phyloP scores from a whole-genome alignment of 2,329 filamentous ascomycete genomes.

The Xylariomycetidae sp. region DNA sequence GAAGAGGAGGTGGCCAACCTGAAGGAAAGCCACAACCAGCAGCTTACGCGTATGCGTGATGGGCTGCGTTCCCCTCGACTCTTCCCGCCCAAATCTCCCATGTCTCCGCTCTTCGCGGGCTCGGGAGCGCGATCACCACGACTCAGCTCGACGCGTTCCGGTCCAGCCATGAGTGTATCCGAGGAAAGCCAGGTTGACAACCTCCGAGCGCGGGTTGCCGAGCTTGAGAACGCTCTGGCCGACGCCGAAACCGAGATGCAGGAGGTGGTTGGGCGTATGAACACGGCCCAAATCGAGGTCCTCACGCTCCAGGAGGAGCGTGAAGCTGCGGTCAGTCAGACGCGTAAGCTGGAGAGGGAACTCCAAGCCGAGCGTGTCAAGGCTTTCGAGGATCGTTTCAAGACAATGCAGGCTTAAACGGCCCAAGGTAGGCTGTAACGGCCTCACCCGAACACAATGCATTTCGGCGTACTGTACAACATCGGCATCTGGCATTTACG shows the following conservation, averaged over 20 bases:
- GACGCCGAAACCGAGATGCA: conserved; percentile 79
- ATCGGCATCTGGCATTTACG: too few relatives aligned
- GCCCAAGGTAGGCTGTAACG: too few relatives aligned
- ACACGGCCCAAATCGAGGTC: conserved; percentile 75
- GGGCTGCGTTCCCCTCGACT: conserved; percentile 38
- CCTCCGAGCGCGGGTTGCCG: conserved; percentile 71
- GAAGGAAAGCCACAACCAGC: conserved; percentile 68
- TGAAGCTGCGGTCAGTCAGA: conserved; percentile 68
- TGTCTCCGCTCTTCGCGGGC: conserved; percentile 54
- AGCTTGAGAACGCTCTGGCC: conserved; percentile 75
- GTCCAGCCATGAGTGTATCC: conserved; percentile 57
- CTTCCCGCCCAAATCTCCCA: conserved; percentile 53
- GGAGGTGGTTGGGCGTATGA: conserved; percentile 77
- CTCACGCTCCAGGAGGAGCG: conserved; percentile 69
- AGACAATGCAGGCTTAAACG: conserved; percentile 21
- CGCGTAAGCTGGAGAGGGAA: conserved; percentile 60
- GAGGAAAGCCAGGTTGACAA: conserved; percentile 69
- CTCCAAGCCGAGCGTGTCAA: conserved; percentile 61
- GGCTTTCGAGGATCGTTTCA: conserved; percentile 38
- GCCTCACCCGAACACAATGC: too few relatives aligned
- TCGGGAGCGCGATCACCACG: conserved; percentile 46
- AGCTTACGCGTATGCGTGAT: conserved; percentile 68
- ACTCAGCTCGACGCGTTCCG: conserved; percentile 39
- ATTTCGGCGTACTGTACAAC: too few relatives aligned
- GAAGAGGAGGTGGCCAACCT: conserved; percentile 77